Conservation (phyloP, 768 basidiomycete species). For the Tricholoma furcatifolium region DNA sequence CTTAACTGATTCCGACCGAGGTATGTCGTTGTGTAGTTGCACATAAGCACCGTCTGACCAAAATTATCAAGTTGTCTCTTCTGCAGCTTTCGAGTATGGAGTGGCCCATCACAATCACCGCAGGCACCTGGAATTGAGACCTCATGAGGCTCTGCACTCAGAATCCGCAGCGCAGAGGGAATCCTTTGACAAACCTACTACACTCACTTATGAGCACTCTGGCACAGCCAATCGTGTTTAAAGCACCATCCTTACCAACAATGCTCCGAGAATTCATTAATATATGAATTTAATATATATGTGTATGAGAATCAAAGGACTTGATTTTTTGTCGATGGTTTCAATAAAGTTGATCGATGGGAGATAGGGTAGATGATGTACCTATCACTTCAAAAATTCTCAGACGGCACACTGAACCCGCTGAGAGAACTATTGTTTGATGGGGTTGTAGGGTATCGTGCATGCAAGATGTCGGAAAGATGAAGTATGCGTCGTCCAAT, state of each 20-base stretch:
- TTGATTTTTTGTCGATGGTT: no score
- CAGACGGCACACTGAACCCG: no score
- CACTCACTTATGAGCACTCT: slow-evolving; percentile 9
- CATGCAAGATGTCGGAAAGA: slow-evolving; percentile 3
- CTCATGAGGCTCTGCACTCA: neutral
- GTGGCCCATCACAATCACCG: slow-evolving; percentile 13
- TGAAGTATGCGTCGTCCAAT: slow-evolving; percentile 8
- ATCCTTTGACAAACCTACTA: slow-evolving; percentile 5
- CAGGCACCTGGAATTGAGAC: slow-evolving; percentile 3
- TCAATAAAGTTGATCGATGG: no score
- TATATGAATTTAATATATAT: neutral
- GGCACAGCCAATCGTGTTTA: slow-evolving; percentile 4
- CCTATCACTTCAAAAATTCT: no score
- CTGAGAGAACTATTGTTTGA: neutral
- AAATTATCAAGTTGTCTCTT: slow-evolving; percentile 9
- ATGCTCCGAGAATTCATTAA: no score
- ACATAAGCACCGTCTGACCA: neutral
- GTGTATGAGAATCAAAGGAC: neutral
- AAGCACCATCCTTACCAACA: neutral
- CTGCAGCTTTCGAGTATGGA: slow-evolving; percentile 13
- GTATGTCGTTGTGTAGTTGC: slow-evolving; percentile 29
- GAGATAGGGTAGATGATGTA: no score
- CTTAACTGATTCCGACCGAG: slow-evolving; percentile 57
- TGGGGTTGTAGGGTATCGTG: neutral
- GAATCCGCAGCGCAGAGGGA: slow-evolving; percentile 3